phyloP scores from a whole-genome alignment of 2,329 filamentous ascomycete genomes.

The Neospermospora avenae region DNA sequence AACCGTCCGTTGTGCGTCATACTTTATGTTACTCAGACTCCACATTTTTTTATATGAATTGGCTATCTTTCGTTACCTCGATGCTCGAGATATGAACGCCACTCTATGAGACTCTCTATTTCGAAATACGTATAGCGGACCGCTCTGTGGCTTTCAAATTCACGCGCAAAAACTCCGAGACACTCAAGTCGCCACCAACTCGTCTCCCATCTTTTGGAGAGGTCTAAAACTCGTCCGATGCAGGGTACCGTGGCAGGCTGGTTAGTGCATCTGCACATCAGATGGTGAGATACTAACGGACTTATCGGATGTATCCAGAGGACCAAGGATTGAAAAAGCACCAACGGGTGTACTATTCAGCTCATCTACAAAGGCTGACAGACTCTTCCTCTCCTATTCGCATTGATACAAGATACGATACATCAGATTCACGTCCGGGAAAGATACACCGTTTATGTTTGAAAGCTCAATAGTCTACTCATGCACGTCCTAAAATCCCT shows the following conservation, averaged over 20 bases:
- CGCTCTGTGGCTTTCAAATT: not conserved
- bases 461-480: too few species aligned
- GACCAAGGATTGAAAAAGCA: not conserved
- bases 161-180: not conserved
- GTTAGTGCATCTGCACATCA: not conserved
- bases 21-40: too few species aligned
- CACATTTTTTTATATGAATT: too few species aligned
- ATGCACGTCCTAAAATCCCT: slow-evolving; percentile 11
- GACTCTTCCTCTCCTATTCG: not conserved
- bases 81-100: not conserved
- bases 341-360: not conserved
- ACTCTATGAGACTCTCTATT: too few species aligned
- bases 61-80: not conserved
- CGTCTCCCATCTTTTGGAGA: not conserved
- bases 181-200: not conserved
- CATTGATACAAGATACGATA: slow-evolving; percentile 1
- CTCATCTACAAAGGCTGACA: not conserved
- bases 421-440: slow-evolving; percentile 9
- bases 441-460: slow-evolving; percentile 1
- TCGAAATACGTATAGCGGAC: not conserved
- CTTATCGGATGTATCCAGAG: not conserved
- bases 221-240: not conserved
- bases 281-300: not conserved
- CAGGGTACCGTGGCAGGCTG: not conserved
- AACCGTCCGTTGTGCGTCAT: too few species aligned